phyloP scores from a whole-genome alignment of 768 basidiomycete genomes.

The Suillus tomentosus region DNA sequence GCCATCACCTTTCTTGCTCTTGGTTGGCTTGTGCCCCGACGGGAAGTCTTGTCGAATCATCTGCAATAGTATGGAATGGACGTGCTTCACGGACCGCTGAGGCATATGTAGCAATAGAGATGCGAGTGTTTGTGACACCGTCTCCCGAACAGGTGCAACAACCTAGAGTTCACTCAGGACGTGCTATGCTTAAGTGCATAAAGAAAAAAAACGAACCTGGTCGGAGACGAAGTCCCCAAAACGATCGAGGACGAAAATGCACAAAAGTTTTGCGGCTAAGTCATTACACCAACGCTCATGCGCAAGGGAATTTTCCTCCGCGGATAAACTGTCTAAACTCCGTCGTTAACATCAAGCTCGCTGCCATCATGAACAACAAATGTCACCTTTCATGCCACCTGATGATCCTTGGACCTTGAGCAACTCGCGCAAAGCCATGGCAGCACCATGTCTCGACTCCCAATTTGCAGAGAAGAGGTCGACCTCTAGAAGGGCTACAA shows the following conservation, averaged over 20 bases:
- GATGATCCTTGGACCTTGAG: slow-evolving; percentile 80
- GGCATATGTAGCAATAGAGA: slow-evolving; percentile 89
- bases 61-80: slow-evolving; percentile 80
- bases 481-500: slow-evolving; percentile 76
- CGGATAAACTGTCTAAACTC: slow-evolving; percentile 49
- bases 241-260: slow-evolving; percentile 92
- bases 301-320: slow-evolving; percentile 58
- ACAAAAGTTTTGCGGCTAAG: slow-evolving; percentile 81
- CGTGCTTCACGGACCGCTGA: slow-evolving; percentile 70
- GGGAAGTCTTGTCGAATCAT: slow-evolving; percentile 93
- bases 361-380: neutral
- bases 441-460: slow-evolving; percentile 94
- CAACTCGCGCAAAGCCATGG: slow-evolving; percentile 87
- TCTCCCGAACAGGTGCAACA: slow-evolving; percentile 95
- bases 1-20: slow-evolving; percentile 38
- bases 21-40: slow-evolving; percentile 38
- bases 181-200: neutral
- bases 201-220: slow-evolving; percentile 48
- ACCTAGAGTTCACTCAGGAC: slow-evolving; percentile 46
- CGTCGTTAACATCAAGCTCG: slow-evolving; percentile 4
- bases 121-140: slow-evolving; percentile 91
- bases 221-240: slow-evolving; percentile 98
- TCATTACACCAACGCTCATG: slow-evolving; percentile 92
- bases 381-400: slow-evolving; percentile 78
- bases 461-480: slow-evolving; percentile 84